Base-by-base conservation (phyloP, 306 rosid genomes). In the Echinosophora koreensis region DNA sequence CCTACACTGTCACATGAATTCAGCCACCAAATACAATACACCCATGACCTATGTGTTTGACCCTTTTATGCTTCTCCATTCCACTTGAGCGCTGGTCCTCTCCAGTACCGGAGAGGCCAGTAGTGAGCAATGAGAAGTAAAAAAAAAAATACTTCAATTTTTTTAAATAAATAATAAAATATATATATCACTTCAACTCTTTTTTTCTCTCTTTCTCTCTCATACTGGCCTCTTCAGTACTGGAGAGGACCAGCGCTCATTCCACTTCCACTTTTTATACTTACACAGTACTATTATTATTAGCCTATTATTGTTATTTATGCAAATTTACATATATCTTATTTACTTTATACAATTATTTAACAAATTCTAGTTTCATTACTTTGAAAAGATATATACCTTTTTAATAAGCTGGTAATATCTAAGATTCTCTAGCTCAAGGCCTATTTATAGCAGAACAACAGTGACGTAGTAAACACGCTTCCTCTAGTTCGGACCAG, bases 1-100 rank as follows among this genome's bases (percentile, higher is more conserved):
- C 85, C 76, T 6, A 27, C 57, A 51, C 3, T 30, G 67, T 78
- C 81, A 73, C 78, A 65, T 27, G 76, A 77, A 47, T 69, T 74
- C 38, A 27, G 58, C 38, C 50, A 67, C 73, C 65, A 74, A 46
- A 46, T 46, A 10, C n/a, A 44, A 15, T 60, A 65, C 13, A 47
- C 65, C 56, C 1, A 22, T 22, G 22, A 22, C 22, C 22, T 22
- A 22, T 60, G 28, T 59, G 10, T 39, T 61, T 61, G 0, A 38
- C 50, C 22, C 42, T 66, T 67, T 16, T 17, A 5, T 35, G 4
- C 34, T 42, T 8, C 69, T 32, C n/a, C n/a, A n/a, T n/a, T n/a
- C n/a, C n/a, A n/a, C n/a, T n/a, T n/a, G n/a, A n/a, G n/a, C n/a
- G n/a, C n/a, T n/a, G n/a, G n/a, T n/a, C n/a, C n/a, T n/a, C n/a